A percentile compares a stretch with the other conserved stretches of the same genome.
Conservation (phyloP, 2,329 filamentous ascomycete species). For the Xylariaceae sp. region DNA sequence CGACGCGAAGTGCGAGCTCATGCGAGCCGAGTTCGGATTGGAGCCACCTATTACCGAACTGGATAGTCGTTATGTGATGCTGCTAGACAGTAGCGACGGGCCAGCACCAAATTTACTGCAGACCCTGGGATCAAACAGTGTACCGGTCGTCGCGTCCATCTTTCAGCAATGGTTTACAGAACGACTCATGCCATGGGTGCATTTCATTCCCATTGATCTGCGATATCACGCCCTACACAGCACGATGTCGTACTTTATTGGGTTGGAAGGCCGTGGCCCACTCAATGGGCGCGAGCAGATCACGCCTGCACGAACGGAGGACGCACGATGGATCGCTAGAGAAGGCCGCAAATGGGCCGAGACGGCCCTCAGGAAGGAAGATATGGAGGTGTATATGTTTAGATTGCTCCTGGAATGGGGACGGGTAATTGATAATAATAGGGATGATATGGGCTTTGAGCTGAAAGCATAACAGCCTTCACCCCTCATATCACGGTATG, state of each 20-base stretch:
- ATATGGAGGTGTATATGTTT: constrained; percentile 79
- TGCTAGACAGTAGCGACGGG: constrained; percentile 66
- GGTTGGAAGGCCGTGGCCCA: constrained; percentile 41
- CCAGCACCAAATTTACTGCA: constrained; percentile 55
- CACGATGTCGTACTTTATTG: constrained; percentile 68
- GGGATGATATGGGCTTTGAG: constrained; percentile 41
- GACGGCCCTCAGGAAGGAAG: constrained; percentile 59
- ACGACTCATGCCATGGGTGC: constrained; percentile 67
- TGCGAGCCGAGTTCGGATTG: constrained; percentile 47
- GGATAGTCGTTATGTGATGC: constrained; percentile 63
- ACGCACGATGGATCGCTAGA: constrained; percentile 60
- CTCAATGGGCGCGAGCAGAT: constrained; percentile 42
- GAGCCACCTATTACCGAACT: constrained; percentile 53
- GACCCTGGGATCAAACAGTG: constrained; percentile 58
- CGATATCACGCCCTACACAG: constrained; percentile 69
- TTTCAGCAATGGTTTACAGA: constrained; percentile 78
- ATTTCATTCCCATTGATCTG: constrained; percentile 73
- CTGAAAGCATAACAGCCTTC: constrained; percentile 2
- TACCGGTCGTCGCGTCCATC: constrained; percentile 66
- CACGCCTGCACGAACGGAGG: constrained; percentile 44
- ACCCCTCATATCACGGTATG: not conserved
- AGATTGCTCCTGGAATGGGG: constrained; percentile 73
- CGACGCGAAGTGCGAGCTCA: constrained; percentile 41
- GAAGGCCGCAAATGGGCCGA: constrained; percentile 60
- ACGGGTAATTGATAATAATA: constrained; percentile 57